Base-by-base conservation (phyloP, 331 rosid species). In the Acacia pycnantha region DNA sequence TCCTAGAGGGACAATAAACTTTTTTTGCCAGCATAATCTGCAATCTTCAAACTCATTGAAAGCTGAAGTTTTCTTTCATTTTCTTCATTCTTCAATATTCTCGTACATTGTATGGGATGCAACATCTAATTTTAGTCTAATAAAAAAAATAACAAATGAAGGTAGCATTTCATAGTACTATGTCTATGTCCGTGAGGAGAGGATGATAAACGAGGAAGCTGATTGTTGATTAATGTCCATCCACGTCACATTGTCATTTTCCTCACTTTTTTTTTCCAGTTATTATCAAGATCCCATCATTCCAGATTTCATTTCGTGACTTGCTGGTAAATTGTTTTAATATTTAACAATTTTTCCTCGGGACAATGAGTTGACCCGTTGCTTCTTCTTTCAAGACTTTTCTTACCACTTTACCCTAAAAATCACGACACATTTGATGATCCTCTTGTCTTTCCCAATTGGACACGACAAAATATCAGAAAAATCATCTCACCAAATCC, bases 201-300 rank as follows among this genome's bases (percentile, higher is more conserved):
- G 16, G 19, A 37, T 11, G 1, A 4, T 11, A 4, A 12, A 11
- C 8, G 8, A 11, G 68, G 18, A 13, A 4, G 37, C n/a, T 10
- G 37, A 29, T 65, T 18, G 1, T 8, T 43, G 29, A 43, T 79
- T 58, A 43, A 26, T 21, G 11, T 44, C 77, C 43, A 71, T 71
- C 76, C 19, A 54, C 66, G 19, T 71, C 77, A 58, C 46, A 41
- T 51, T 43, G 72, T 79, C 72, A 13, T 58, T 70, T 79, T 48
- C 77, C 64, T 78, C 48, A 21, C 83, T 79, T 58, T 79, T 9
- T 3, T 56, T 10, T 56, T 79, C 43, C 67, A 65, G 83, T 56
- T 70, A 54, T 21, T 27, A 19, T 71, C 59, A 26, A 53, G 2
- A 12, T 11, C 16, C 35, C 54, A 22, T 14, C 79, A 37, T 37